Conservation (phyloP, 345 rosid genomes). For the Gossypium rotundifolium region DNA sequence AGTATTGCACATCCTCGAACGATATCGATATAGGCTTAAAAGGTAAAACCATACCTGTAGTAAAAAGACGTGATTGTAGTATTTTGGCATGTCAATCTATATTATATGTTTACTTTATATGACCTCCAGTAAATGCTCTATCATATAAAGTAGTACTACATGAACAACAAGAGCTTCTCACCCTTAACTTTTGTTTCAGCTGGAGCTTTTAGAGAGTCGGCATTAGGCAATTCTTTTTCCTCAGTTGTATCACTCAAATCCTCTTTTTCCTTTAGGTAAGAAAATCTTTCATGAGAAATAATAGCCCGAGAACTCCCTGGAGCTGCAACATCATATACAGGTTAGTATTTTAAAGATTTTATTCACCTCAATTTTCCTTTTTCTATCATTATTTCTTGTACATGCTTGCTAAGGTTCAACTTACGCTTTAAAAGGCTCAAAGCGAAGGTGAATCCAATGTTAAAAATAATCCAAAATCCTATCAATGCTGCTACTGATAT, state of each 20-base stretch:
- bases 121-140: background rate
- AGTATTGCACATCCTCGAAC: conserved; percentile 57
- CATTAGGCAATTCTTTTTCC: conserved; percentile 9
- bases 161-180: conserved; percentile 14
- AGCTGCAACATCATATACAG: conserved; percentile 23
- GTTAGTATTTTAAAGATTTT: background rate
- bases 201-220: background rate
- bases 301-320: conserved; percentile 23
- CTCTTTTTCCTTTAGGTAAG: conserved; percentile 8
- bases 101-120: background rate
- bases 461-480: conserved; percentile 39
- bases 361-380: background rate
- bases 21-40: conserved; percentile 50
- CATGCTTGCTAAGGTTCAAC: background rate
- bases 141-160: background rate
- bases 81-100: background rate
- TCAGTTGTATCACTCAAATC: background rate
- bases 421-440: conserved; percentile 29
- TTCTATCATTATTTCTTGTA: background rate
- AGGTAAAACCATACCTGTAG: conserved; percentile 48
- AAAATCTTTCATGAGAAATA: conserved; percentile 23
- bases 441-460: conserved; percentile 31
- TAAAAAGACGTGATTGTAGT: background rate
- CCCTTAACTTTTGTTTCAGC: conserved; percentile 16
- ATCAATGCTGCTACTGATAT: conserved; percentile 32